A percentile compares a stretch with the other conserved stretches of the same genome.
These are phyloP conservation scores for Russula sp. DNA, from an alignment of 768 basidiomycete species.

Conservation along the genomic window DNA sequence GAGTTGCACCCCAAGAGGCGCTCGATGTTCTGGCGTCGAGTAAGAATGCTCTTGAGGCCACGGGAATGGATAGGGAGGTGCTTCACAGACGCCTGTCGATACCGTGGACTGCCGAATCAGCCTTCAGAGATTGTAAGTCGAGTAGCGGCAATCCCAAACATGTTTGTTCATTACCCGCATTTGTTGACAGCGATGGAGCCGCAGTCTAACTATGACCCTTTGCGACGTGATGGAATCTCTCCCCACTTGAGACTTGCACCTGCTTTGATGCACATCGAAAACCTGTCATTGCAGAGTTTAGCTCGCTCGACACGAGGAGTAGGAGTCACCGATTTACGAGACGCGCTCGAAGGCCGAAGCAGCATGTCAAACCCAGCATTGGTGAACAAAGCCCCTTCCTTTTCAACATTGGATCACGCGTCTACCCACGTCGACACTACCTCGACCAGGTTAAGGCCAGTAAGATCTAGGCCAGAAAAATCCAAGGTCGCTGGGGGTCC, in stretches of 20 bases:
- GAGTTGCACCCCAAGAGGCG: conserved; percentile 9
- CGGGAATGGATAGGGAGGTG: conserved; percentile 17
- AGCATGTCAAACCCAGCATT: conserved; percentile 76
- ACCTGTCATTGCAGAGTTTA: conserved; percentile 80
- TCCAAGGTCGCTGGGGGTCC: conserved; percentile 43
- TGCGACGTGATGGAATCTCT: conserved; percentile 60
- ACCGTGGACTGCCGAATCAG: conserved; percentile 66
- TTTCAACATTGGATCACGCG: conserved; percentile 69
- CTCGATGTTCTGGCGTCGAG: conserved; percentile 3
- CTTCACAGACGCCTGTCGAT: conserved; percentile 15
- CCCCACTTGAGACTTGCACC: conserved; percentile 77
- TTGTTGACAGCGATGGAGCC: conserved; percentile 45
- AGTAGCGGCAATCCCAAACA: neutral
- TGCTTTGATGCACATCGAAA: conserved; percentile 85
- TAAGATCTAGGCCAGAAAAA: conserved; percentile 48
- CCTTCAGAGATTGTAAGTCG: conserved; percentile 66
- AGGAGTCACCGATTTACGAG: conserved; percentile 81
- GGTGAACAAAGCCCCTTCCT: conserved; percentile 52
- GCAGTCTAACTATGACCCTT: conserved; percentile 44
- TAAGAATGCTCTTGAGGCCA: conserved; percentile 15
- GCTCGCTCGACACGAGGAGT: conserved; percentile 72
- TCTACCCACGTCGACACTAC: conserved; percentile 34
- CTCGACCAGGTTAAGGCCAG: conserved; percentile 41
- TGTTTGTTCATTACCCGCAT: neutral
- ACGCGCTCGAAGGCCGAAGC: conserved; percentile 80